Evolutionary conservation across 495 filamentous ascomycete species (phyloP).

Genomic region (Tuber brumale): DNA sequence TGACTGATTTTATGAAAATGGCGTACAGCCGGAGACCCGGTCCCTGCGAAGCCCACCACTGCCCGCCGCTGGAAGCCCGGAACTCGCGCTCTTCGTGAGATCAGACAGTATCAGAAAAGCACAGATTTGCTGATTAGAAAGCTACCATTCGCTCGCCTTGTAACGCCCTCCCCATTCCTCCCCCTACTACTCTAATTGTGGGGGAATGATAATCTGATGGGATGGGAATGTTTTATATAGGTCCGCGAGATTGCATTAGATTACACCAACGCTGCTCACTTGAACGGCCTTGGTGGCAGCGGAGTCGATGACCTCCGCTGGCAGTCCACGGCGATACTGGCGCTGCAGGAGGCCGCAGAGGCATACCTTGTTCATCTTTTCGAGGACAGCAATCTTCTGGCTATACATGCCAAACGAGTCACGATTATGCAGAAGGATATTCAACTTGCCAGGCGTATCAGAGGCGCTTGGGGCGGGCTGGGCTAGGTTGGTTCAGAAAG

Average conservation of each 20-base stretch:
- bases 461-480: conserved; percentile 61
- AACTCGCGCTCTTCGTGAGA: conserved; percentile 77
- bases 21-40: conserved; percentile 61
- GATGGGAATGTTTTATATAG: conserved; percentile 43
- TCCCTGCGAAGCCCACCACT: conserved; percentile 55
- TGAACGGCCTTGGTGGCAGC: conserved; percentile 46
- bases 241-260: conserved; percentile 73
- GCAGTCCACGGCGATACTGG: conserved; percentile 86
- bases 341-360: conserved; percentile 85
- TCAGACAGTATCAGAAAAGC: conserved; percentile 71
- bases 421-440: conserved; percentile 98
- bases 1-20: background rate
- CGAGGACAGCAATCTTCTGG: conserved; percentile 91
- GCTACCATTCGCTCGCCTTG: conserved; percentile 78
- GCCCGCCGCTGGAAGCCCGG: conserved; percentile 71
- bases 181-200: background rate
- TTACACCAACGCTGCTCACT: conserved; percentile 43
- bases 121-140: conserved; percentile 77
- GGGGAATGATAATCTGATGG: conserved; percentile 18
- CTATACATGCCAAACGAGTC: conserved; percentile 90
- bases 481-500: conserved; percentile 43
- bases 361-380: conserved; percentile 91
- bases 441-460: conserved; percentile 77
- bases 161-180: conserved; percentile 44
- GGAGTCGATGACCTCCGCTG: conserved; percentile 63